Evolutionary conservation across 2,329 filamentous ascomycete genomes (phyloP), one percentile per base, ranked within the genome.

Genomic region (Epicoccum nigrum): DNA sequence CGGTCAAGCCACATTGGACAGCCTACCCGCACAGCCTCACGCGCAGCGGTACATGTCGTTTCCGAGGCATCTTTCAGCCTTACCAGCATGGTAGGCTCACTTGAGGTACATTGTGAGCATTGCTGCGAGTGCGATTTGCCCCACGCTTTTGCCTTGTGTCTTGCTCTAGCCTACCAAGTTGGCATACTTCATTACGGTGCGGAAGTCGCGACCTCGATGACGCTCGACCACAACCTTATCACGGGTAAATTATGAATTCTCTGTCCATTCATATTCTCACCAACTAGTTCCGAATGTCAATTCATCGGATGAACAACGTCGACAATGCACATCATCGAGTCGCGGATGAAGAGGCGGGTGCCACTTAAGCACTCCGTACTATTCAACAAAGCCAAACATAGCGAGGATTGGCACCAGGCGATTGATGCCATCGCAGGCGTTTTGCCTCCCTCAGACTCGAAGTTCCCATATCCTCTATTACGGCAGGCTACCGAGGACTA

Each of bases 371-470:
- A 45, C 11, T 54, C 55, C 1, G 13, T 34, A 1, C 28, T 70
- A 6, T 69, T 70, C 48, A 58, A 52, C 17, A 66, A 64, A 35
- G 48, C 54, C 25, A 63, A 62, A 31, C 62, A 63, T 20, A 67
- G 68, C 27, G 59, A 69, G 45, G 63, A 66, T 49, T 69, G 67
- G 66, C 63, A 68, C 48, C 46, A 59, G 30, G 45, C 58, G 11
- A 58, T 71, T 32, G 58, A 65, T 23, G 58, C 60, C 32, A 62
- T 61, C 4, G 62, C 64, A 7, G 59, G 55, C 12, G 41, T 54
- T 7, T 49, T 65, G 7, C 60, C 57, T n/a, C 68, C 68, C 8
- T 57, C 63, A 1, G 62, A 69, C 28, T 16, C 46, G 20, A 56
- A 55, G 15, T 70, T 71, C 21, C 67, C 68, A 1, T 67, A 56